phyloP scores from a whole-genome alignment of 768 basidiomycete genomes.

The Leucogyrophana mollusca region DNA sequence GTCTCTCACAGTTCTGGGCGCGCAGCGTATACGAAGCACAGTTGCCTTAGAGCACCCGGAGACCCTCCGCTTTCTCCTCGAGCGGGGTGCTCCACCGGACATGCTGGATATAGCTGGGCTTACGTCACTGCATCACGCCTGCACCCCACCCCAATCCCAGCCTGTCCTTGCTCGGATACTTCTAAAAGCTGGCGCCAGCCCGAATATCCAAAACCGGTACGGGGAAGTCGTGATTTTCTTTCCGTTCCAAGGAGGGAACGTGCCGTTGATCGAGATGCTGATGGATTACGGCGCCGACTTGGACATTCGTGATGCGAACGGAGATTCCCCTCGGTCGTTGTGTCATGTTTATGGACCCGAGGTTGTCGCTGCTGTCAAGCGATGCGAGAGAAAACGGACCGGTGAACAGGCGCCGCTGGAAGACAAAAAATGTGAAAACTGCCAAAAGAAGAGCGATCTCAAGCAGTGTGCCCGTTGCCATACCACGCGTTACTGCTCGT shows the following conservation, averaged over 20 bases:
- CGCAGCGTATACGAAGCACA: slow-evolving; percentile 31
- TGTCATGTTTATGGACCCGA: slow-evolving; percentile 39
- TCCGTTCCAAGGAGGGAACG: slow-evolving; percentile 32
- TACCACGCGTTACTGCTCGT: slow-evolving; percentile 50
- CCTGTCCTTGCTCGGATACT: slow-evolving; percentile 36
- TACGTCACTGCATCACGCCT: slow-evolving; percentile 50
- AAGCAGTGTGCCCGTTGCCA: slow-evolving; percentile 46
- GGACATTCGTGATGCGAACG: slow-evolving; percentile 39
- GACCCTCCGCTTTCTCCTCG: slow-evolving; percentile 40
- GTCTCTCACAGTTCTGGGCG: slow-evolving; percentile 38
- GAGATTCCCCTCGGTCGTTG: slow-evolving; percentile 27
- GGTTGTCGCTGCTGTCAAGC: slow-evolving; percentile 41
- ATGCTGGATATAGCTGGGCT: slow-evolving; percentile 44
- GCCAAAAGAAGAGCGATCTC: slow-evolving; percentile 30
- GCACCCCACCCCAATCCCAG: slow-evolving; percentile 24
- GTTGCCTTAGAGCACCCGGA: slow-evolving; percentile 28
- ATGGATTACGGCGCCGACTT: slow-evolving; percentile 51
- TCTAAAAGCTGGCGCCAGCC: slow-evolving; percentile 46
- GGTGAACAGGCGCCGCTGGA: slow-evolving; percentile 42
- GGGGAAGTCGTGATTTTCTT: slow-evolving; percentile 42
- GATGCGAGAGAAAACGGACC: slow-evolving; percentile 46
- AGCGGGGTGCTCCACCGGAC: slow-evolving; percentile 38
- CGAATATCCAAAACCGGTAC: slow-evolving; percentile 47
- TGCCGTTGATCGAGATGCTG: slow-evolving; percentile 39
- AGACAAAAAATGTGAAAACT: slow-evolving; percentile 43